Percentiles rank a stretch among this genome's conserved stretches.
These are phyloP conservation scores for Eucalyptus albens DNA, from an alignment of 345 rosid species.

Conservation along the genomic window DNA sequence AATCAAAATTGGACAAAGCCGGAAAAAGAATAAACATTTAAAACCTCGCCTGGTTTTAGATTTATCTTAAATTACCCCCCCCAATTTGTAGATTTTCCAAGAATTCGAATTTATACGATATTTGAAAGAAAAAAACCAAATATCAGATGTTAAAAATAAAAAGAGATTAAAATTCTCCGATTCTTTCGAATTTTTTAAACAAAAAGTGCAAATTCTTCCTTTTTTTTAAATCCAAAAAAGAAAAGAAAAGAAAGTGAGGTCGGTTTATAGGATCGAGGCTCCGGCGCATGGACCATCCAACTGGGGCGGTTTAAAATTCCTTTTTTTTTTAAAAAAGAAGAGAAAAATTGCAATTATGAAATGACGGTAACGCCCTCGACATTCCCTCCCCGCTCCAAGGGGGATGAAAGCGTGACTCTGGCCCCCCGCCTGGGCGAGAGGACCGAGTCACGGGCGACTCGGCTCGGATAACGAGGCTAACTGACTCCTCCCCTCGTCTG, in stretches of 20 bases:
- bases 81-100: background rate
- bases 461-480: slow-evolving; percentile 3
- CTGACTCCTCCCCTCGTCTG: background rate
- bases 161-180: background rate
- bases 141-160: background rate
- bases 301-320: background rate
- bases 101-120: background rate
- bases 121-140: background rate
- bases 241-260: background rate
- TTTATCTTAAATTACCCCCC: background rate
- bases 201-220: background rate
- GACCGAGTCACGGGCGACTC: background rate
- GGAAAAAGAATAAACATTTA: background rate
- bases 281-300: background rate
- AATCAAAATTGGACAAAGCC: background rate
- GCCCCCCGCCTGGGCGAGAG: background rate
- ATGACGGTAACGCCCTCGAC: background rate
- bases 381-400: background rate
- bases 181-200: background rate
- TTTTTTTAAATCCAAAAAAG: background rate
- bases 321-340: too few relatives aligned
- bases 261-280: background rate
- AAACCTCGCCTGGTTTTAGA: background rate
- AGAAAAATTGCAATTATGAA: background rate
- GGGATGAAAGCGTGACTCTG: background rate